Evolutionary conservation across 805 yeast species (phyloP).

Genomic region (Lipomyces starkeyi): DNA sequence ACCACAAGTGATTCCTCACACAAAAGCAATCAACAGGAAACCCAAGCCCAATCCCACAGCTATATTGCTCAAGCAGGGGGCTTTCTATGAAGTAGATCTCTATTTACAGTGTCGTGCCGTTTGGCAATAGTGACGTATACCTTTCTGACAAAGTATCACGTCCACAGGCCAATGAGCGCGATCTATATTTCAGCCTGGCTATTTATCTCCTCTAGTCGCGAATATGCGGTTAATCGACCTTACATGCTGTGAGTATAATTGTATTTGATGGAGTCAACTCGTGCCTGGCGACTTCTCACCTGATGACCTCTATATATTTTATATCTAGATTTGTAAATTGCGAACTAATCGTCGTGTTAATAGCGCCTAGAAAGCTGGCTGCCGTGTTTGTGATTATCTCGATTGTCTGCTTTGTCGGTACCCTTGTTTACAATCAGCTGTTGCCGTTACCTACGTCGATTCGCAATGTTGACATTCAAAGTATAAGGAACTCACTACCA

Average conservation of each 20-base stretch:
- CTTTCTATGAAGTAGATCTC: too few species aligned
- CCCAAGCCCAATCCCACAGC: too few species aligned
- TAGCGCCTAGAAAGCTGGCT: not conserved
- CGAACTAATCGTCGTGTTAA: not conserved
- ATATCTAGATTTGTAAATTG: too few species aligned
- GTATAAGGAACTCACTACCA: not conserved
- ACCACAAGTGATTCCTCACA: too few species aligned
- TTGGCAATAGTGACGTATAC: too few species aligned
- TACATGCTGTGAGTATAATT: not conserved
- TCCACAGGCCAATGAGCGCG: not conserved
- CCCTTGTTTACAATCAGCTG: not conserved
- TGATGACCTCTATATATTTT: too few species aligned
- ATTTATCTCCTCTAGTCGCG: not conserved
- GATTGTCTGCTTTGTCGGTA: not conserved
- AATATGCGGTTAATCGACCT: not conserved
- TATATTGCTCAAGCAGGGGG: too few species aligned
- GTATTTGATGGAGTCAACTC: not conserved
- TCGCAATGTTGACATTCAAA: not conserved
- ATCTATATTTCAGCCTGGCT: not conserved
- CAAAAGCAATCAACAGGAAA: too few species aligned
- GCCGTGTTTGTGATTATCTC: slow-evolving; percentile 1
- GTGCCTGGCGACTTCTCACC: too few species aligned
- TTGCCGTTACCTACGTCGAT: slow-evolving; percentile 2
- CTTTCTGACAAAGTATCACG: not conserved
- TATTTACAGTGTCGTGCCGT: too few species aligned